Conservation (phyloP, 495 filamentous ascomycete species). For the Xylaria scruposa region DNA sequence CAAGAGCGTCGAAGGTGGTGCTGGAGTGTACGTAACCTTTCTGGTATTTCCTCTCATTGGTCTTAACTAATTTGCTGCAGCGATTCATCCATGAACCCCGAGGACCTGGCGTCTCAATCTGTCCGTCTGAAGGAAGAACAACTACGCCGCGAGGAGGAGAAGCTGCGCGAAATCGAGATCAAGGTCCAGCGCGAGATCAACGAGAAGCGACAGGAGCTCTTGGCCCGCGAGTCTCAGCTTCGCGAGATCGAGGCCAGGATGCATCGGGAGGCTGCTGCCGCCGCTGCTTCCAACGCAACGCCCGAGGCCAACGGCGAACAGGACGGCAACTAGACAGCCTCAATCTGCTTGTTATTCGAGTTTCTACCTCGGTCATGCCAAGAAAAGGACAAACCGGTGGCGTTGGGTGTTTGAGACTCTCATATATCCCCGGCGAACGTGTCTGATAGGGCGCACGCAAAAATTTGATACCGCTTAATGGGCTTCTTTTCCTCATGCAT, state of each 20-base stretch:
- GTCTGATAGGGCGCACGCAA: conserved; percentile 36
- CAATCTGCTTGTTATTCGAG: conserved; percentile 33
- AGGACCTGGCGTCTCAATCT: conserved; percentile 94
- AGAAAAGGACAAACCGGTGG: conserved; percentile 33
- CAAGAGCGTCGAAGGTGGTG: conserved; percentile 96
- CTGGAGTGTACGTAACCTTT: conserved; percentile 72
- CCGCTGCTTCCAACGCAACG: conserved; percentile 38
- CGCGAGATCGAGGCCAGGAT: conserved; percentile 82
- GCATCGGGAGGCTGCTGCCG: conserved; percentile 59
- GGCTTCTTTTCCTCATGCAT: conserved; percentile 36
- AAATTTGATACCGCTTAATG: conserved; percentile 39
- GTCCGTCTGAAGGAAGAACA: conserved; percentile 99
- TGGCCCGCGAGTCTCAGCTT: conserved; percentile 97
- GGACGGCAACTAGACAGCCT: conserved; percentile 45
- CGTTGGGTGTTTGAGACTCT: conserved; percentile 45
- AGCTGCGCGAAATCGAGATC: conserved; percentile 97
- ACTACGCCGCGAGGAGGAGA: conserved; percentile 98
- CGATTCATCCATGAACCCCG: conserved; percentile 95
- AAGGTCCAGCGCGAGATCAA: conserved; percentile 99
- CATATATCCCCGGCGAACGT: conserved; percentile 34
- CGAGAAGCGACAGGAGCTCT: conserved; percentile 97
- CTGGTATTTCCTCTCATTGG: conserved; percentile 1
- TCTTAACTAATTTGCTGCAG: conserved; percentile 47
- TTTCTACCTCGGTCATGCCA: conserved; percentile 36
- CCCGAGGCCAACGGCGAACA: conserved; percentile 57